A percentile compares a stretch with the other conserved stretches of the same genome.
Evolutionary conservation across 768 basidiomycete species (phyloP).

Genomic region (Leccinum obscurum): DNA sequence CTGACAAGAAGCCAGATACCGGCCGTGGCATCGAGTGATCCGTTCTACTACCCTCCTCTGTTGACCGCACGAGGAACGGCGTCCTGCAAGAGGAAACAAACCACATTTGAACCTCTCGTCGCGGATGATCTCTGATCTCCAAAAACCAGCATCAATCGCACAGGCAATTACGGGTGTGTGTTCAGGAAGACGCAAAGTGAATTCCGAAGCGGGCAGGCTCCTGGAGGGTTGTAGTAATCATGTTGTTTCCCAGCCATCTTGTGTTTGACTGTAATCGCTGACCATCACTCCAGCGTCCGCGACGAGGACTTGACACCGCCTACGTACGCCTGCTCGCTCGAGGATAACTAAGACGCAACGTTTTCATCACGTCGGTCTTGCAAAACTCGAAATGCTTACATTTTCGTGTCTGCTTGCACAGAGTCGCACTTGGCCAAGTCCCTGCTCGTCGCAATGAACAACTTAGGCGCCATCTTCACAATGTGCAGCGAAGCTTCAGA

Average conservation of each 20-base stretch:
- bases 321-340: conserved; percentile 13
- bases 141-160: conserved; percentile 36
- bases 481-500: conserved; percentile 33
- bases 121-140: conserved; percentile 30
- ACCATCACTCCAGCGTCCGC: conserved; percentile 31
- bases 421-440: conserved; percentile 29
- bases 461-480: conserved; percentile 26
- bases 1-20: conserved; percentile 28
- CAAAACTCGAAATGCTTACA: conserved; percentile 7
- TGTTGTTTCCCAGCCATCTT: conserved; percentile 51
- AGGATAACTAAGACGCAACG: conserved; percentile 15
- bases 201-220: conserved; percentile 1
- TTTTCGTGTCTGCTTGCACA: conserved; percentile 15
- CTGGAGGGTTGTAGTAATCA: conserved; percentile 21
- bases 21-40: conserved; percentile 29
- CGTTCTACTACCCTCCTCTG: conserved; percentile 32
- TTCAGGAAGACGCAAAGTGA: conserved; percentile 29
- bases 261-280: conserved; percentile 27
- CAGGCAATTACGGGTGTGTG: conserved; percentile 25
- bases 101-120: conserved; percentile 4
- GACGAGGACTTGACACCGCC: conserved; percentile 19
- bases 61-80: conserved; percentile 26
- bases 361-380: conserved; percentile 1
- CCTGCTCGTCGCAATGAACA: conserved; percentile 37
- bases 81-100: conserved; percentile 1